Conservation (phyloP, 352 stramenopile species). For the Phytophthora foliorum region DNA sequence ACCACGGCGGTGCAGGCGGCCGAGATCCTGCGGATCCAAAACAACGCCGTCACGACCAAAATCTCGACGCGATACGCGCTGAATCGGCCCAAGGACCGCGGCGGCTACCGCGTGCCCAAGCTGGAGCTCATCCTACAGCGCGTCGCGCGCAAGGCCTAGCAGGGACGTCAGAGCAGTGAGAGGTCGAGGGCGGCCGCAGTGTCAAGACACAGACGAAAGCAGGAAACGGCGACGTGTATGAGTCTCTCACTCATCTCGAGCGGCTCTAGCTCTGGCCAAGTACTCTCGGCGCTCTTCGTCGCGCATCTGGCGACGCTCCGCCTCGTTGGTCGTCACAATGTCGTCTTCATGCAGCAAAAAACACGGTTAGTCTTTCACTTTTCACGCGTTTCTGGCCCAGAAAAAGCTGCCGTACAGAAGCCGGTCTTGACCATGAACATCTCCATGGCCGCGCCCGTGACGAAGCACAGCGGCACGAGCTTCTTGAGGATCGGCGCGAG, state of each 20-base stretch:
- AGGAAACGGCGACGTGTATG: constrained; percentile 35
- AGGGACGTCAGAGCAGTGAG: constrained; percentile 24
- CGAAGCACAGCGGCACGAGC: constrained; percentile 87
- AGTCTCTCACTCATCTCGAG: constrained; percentile 35
- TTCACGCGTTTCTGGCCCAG: neutral
- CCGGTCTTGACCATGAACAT: constrained; percentile 92
- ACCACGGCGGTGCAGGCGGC: constrained; percentile 77
- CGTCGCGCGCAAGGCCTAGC: constrained; percentile 42
- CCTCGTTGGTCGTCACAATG: constrained; percentile 84
- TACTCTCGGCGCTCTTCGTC: constrained; percentile 63
- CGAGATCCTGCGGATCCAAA: constrained; percentile 76
- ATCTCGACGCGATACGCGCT: constrained; percentile 78
- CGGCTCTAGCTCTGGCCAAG: constrained; percentile 39
- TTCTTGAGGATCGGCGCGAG: constrained; percentile 84
- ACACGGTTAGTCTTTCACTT: constrained; percentile 14
- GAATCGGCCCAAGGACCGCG: constrained; percentile 58
- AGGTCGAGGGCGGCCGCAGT: too few relatives aligned
- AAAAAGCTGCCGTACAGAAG: constrained; percentile 70
- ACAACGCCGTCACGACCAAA: constrained; percentile 63
- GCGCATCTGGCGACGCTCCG: constrained; percentile 73
- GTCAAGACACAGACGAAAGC: constrained; percentile 21
- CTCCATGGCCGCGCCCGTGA: constrained; percentile 86
- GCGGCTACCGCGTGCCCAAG: constrained; percentile 74
- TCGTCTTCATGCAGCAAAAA: constrained; percentile 59
- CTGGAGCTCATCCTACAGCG: constrained; percentile 75